Conservation (phyloP, 2,329 filamentous ascomycete genomes). For the Raffaelea deltoideospora region DNA sequence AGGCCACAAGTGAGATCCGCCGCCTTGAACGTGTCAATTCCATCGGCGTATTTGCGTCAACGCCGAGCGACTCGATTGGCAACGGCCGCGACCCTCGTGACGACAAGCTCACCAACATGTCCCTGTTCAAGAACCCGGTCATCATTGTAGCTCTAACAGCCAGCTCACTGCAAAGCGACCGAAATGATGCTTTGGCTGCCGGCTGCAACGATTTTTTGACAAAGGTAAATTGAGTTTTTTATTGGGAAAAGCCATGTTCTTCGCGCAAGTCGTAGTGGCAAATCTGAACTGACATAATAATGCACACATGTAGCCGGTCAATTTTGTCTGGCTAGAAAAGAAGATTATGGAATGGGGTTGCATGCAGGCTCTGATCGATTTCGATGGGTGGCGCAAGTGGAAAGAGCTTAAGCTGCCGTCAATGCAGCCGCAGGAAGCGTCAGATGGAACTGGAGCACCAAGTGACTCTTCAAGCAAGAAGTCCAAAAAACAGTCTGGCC, state of each 20-base stretch:
- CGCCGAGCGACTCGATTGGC: conserved; percentile 32
- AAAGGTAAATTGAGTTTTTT: conserved; percentile 49
- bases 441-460: background rate
- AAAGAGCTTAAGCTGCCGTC: conserved; percentile 50
- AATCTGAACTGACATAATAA: too few species aligned
- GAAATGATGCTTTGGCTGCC: conserved; percentile 84
- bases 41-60: conserved; percentile 79
- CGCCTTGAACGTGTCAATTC: conserved; percentile 78
- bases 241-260: background rate
- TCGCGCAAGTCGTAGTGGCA: too few species aligned
- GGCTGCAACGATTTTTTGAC: conserved; percentile 98
- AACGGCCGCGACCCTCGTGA: conserved; percentile 39
- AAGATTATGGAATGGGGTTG: conserved; percentile 99
- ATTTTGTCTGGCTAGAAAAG: conserved; percentile 91
- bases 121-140: conserved; percentile 85
- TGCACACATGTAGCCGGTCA: conserved; percentile 67
- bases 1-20: conserved; percentile 89
- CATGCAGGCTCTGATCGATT: conserved; percentile 98
- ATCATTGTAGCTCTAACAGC: conserved; percentile 96
- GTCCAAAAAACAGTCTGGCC: conserved; percentile 1
- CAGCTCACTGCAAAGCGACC: conserved; percentile 84
- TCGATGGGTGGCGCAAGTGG: conserved; percentile 96
- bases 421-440: background rate
- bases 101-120: conserved; percentile 52
- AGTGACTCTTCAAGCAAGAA: conserved; percentile 12